Evolutionary conservation across 768 basidiomycete species (phyloP), one percentile per base, ranked within the genome.

Genomic region (Lactarius trivialis): DNA sequence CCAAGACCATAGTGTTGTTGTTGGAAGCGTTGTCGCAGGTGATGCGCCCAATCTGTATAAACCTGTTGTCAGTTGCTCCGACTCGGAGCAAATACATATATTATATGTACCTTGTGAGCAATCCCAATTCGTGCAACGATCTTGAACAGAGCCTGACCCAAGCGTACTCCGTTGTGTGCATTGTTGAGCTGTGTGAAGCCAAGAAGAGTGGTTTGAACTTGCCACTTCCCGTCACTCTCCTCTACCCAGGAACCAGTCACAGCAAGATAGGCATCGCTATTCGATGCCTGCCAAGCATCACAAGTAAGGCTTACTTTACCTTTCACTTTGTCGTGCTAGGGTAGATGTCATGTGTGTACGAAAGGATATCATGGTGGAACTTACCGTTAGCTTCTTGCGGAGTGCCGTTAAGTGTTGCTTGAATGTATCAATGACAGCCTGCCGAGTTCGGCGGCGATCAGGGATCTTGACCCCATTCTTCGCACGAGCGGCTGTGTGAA

Each of bases 131-230:
- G 67, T 2, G 65, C 11, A 0, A 68, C 58, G 30, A 79, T 67
- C 60, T 73, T 73, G 68, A 70, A 80, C 0, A 81, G 65, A 0
- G 74, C 77, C 33, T 74, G 74, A 0, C 77, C 75, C 0, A 78
- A 70, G 0, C 70, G 70, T 1, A 21, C 21, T 0, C 77, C 76
- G 52, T 70, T 71, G 63, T 79, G 78, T 11, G 77, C 69, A 24
- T 67, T 68, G 61, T 76, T 76, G 17, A 79, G 32, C 19, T 60
- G 67, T 0, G 69, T 70, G 43, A 78, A 78, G 1, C 76, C 77
- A 2, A 77, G 51, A 0, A 79, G 61, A 3, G 70, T 71, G 39
- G 58, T 67, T 21, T 73, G 52, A 9, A 73, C 43, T 30, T 68
- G 58, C 75, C 74, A 78, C 8, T 67, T 19, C 8, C 32, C 32